A percentile compares a stretch with the other conserved stretches of the same genome.
Evolutionary conservation across 441 rosid species (phyloP).

Genomic region (Pelargonium cotyledonis): DNA sequence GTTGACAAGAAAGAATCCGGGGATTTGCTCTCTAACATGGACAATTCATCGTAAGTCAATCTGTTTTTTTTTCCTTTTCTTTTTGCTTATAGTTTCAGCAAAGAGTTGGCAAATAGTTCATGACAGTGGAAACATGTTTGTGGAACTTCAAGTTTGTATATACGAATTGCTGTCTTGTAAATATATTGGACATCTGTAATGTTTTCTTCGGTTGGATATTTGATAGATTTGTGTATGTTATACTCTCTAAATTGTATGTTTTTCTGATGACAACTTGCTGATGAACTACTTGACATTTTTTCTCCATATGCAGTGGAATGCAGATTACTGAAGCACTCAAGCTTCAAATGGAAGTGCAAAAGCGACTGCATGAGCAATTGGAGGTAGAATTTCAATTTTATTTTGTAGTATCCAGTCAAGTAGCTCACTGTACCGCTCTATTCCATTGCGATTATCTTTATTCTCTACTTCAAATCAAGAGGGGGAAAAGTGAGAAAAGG

Average conservation of each 20-base stretch:
- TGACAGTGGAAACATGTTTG: neutral
- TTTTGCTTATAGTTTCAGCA: neutral
- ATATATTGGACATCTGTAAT: neutral
- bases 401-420: conserved; percentile 12
- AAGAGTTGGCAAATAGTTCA: neutral
- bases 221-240: neutral
- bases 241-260: neutral
- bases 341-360: conserved; percentile 97
- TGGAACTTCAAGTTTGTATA: neutral
- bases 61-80: conserved; percentile 12
- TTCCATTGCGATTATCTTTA: neutral
- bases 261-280: conserved; percentile 11
- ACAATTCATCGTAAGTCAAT: conserved; percentile 83
- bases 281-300: conserved; percentile 8
- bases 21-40: conserved; percentile 70
- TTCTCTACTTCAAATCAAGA: neutral
- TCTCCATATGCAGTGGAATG: conserved; percentile 62
- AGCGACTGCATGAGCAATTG: conserved; percentile 87
- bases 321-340: conserved; percentile 96
- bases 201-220: neutral
- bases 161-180: neutral
- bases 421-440: neutral
- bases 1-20: conserved; percentile 87
- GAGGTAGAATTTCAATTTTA: conserved; percentile 56
- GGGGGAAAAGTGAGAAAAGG: neutral